Conservation (phyloP, 192 early-diverging fungal species). For the Coemansia furcata region DNA sequence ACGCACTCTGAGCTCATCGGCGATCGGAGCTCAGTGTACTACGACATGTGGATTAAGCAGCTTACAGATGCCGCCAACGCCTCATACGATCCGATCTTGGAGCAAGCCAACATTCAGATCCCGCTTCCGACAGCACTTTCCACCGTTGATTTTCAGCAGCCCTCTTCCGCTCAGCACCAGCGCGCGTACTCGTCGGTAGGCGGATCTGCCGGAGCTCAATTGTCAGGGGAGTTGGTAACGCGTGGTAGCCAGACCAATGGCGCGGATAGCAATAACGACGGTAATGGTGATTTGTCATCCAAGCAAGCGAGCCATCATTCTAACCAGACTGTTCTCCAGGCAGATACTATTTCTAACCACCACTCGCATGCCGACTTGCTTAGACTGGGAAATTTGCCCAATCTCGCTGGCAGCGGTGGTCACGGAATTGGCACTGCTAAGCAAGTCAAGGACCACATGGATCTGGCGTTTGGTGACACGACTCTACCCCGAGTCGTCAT, state of each 20-base stretch:
- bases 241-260: neutral
- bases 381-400: neutral
- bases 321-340: neutral
- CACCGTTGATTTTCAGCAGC: neutral
- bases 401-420: neutral
- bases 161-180: neutral
- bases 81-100: constrained; percentile 34
- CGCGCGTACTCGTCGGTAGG: neutral
- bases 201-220: neutral
- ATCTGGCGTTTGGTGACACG: constrained; percentile 19
- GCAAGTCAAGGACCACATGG: constrained; percentile 1
- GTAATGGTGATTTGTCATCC: neutral
- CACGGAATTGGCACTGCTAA: neutral
- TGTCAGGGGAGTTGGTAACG: neutral
- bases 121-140: constrained; percentile 21
- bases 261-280: neutral
- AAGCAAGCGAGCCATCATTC: neutral
- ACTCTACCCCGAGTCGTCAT: constrained; percentile 14
- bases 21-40: constrained; percentile 61
- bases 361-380: neutral
- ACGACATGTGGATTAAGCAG: constrained; percentile 92
- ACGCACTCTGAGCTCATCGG: constrained; percentile 75
- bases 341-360: neutral
- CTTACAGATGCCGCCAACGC: constrained; percentile 57
- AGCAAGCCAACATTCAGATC: constrained; percentile 15